These are phyloP conservation scores for Chlorophyllum brunneum DNA, from an alignment of 768 basidiomycete genomes.

Conservation along the genomic window DNA sequence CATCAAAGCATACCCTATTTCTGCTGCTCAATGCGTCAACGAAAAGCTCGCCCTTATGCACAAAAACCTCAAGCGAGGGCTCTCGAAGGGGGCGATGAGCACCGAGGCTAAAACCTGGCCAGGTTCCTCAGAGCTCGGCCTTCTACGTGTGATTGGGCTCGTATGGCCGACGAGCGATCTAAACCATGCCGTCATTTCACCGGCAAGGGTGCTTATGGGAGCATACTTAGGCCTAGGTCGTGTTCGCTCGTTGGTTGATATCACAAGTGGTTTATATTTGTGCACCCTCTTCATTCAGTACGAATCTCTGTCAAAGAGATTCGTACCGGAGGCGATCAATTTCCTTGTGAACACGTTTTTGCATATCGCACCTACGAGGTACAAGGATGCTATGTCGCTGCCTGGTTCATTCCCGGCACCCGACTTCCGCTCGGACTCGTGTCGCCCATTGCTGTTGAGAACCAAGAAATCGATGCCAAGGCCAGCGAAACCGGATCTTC, in stretches of 20 bases:
- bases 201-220: constrained; percentile 83
- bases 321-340: constrained; percentile 86
- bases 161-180: constrained; percentile 96
- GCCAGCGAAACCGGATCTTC: constrained; percentile 44
- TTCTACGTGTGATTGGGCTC: constrained; percentile 76
- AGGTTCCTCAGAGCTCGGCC: constrained; percentile 71
- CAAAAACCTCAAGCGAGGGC: constrained; percentile 84
- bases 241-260: constrained; percentile 68
- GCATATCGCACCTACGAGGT: constrained; percentile 67
- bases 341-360: constrained; percentile 72
- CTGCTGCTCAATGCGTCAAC: constrained; percentile 74
- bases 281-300: constrained; percentile 84
- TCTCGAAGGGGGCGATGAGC: constrained; percentile 63
- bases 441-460: constrained; percentile 35
- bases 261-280: constrained; percentile 85
- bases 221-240: constrained; percentile 86
- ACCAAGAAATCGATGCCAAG: constrained; percentile 37
- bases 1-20: constrained; percentile 75
- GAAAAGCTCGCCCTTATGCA: constrained; percentile 87
- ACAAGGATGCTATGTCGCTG: constrained; percentile 38
- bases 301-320: constrained; percentile 77
- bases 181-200: constrained; percentile 84
- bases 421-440: constrained; percentile 56
- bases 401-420: constrained; percentile 73
- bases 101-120: constrained; percentile 83